These are phyloP conservation scores for Coniosporium tulheliwenetii DNA, from an alignment of 2,329 filamentous ascomycete species.

Conservation along the genomic window DNA sequence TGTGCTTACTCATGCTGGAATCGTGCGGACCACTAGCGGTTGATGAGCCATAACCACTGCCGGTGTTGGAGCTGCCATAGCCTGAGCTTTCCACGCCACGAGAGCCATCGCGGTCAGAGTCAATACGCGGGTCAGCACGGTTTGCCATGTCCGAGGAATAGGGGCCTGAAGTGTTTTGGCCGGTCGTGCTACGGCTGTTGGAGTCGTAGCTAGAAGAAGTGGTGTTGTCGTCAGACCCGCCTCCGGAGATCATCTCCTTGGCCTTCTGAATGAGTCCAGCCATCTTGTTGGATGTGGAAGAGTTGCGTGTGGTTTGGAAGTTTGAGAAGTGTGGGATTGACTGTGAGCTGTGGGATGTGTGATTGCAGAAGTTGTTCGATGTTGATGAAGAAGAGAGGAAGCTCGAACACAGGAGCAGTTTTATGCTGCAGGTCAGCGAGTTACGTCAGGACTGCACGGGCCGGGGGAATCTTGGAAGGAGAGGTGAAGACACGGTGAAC, in stretches of 20 bases:
- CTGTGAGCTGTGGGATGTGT: not conserved
- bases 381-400: too few species aligned
- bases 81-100: not conserved
- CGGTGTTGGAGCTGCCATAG: not conserved
- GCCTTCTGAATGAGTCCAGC: slow-evolving; percentile 4
- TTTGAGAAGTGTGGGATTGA: not conserved
- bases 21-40: not conserved
- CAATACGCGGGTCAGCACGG: slow-evolving; percentile 6
- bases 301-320: not conserved
- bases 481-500: too few species aligned
- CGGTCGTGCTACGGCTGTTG: not conserved
- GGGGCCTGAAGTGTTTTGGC: not conserved
- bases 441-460: too few species aligned
- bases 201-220: not conserved
- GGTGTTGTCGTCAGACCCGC: slow-evolving; percentile 2
- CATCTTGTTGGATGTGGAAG: slow-evolving; percentile 1
- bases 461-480: too few species aligned
- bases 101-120: slow-evolving; percentile 4
- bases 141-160: slow-evolving; percentile 1
- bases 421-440: too few species aligned
- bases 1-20: not conserved
- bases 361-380: not conserved
- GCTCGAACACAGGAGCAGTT: too few species aligned
- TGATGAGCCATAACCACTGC: not conserved
- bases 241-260: slow-evolving; percentile 2